Evolutionary conservation across 23 red algal genomes (phyloP), one percentile per base, ranked within the genome.

Genomic region (Chondrus crispus): DNA sequence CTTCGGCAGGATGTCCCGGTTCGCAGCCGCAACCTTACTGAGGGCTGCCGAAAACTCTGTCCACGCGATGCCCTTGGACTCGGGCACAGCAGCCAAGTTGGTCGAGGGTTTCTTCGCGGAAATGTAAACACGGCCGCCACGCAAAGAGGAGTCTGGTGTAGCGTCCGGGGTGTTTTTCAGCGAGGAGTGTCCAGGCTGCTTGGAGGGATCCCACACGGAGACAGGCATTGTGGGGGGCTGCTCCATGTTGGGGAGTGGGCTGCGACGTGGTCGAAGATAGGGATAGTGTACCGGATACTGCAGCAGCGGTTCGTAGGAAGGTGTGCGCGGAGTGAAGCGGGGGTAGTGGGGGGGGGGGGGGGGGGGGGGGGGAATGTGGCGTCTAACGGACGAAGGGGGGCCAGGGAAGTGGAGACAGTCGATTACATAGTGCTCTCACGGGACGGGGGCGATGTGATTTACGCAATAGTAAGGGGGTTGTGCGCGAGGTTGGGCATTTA

Each of bases 151-250:
- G 51, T 94, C 92, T 18, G 92, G 92, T 19, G 92, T 94, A n/a
- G 92, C 92, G 11, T 88, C 84, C 37, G 92, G 92, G 3, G 92
- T 94, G 92, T 88, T 94, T 49, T 54, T 74, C 28, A 94, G 83
- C 12, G 92, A 94, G 38, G 81, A 82, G 26, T 87, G 92, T 16
- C 63, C 84, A 48, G 92, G 92, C 51, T 70, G 48, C 69, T 86
- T 87, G 57, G 54, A 80, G 13, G 92, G 92, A 39, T 94, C 82
- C 92, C 92, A 94, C n/a, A n/a, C n/a, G n/a, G n/a, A n/a, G n/a
- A n/a, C n/a, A n/a, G n/a, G n/a, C 24, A 24, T 43, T 41, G 41
- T 77, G 14, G 14, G 51, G 14, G 51, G 51, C 13, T 16, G 14
- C n/a, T 57, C 51, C 13, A n/a, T 14, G 51, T 57, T 57, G 51